Evolutionary conservation across 177 flowering plant species (phyloP).

Genomic region (Vitis hybrid): DNA sequence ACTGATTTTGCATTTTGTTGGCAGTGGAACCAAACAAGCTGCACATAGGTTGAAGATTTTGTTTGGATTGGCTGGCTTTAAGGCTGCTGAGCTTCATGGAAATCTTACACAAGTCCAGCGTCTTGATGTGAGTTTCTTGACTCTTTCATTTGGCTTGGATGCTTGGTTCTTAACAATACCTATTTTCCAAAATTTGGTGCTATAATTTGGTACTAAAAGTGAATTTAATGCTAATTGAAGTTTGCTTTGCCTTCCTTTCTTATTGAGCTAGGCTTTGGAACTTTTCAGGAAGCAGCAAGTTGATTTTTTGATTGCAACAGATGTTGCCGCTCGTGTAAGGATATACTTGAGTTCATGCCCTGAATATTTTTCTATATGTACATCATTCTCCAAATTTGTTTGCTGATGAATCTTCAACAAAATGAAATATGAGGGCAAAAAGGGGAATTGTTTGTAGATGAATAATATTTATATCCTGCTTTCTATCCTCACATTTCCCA

Average conservation of each 20-base stretch:
- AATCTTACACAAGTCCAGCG: conserved; percentile 96
- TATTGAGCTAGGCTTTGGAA: conserved; percentile 66
- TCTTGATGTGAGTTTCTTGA: conserved; percentile 66
- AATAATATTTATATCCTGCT: no score
- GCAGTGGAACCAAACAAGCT: conserved; percentile 93
- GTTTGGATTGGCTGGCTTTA: conserved; percentile 80
- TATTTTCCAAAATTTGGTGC: background rate
- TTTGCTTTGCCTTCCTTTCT: background rate
- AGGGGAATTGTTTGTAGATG: no score
- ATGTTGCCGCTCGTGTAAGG: conserved; percentile 96
- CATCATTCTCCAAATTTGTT: background rate
- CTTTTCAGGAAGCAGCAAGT: conserved; percentile 85
- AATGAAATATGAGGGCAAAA: no score
- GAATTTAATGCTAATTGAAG: no score
- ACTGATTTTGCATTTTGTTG: conserved; percentile 20
- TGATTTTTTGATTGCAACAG: conserved; percentile 92
- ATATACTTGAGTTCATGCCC: background rate
- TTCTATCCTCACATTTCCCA: no score
- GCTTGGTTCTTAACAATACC: background rate
- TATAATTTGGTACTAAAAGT: background rate
- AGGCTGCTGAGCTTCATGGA: conserved; percentile 98
- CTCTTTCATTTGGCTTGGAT: background rate
- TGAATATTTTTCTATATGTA: background rate
- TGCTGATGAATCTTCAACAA: background rate
- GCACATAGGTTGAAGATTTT: conserved; percentile 94